Evolutionary conservation across 148 eudicot genomes (phyloP).

Genomic region (Heliosperma pusillum): DNA sequence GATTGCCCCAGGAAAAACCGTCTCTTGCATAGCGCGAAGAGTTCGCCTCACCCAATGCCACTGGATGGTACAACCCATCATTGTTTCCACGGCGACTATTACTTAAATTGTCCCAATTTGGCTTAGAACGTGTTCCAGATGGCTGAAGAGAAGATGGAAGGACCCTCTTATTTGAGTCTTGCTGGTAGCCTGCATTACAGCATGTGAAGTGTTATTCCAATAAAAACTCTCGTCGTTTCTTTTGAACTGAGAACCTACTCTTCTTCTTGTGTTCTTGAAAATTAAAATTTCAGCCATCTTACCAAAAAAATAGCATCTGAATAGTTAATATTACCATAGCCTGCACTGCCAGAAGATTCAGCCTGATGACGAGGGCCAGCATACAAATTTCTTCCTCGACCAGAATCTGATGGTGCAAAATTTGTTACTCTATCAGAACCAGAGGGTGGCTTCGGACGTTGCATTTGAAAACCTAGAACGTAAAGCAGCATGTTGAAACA

Average conservation of each 20-base stretch:
- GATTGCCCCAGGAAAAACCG: constrained; percentile 28
- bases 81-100: constrained; percentile 41
- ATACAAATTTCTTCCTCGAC: constrained; percentile 37
- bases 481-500: constrained; percentile 17
- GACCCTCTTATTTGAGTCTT: constrained; percentile 42
- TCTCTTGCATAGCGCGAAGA: constrained; percentile 33
- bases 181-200: constrained; percentile 30
- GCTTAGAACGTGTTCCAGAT: constrained; percentile 29
- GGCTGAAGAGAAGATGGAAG: constrained; percentile 55
- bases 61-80: constrained; percentile 34
- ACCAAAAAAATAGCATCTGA: neutral
- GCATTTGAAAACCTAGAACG: constrained; percentile 35
- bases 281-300: neutral
- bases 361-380: constrained; percentile 20
- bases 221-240: constrained; percentile 12
- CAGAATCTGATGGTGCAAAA: constrained; percentile 30
- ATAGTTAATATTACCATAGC: constrained; percentile 22
- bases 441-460: constrained; percentile 29
- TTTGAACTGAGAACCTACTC: constrained; percentile 1
- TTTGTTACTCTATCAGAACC: constrained; percentile 38
- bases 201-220: constrained; percentile 12
- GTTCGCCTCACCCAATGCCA: constrained; percentile 30
- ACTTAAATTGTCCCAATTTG: constrained; percentile 35
- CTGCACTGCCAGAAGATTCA: constrained; percentile 28
- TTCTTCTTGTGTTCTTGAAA: constrained; percentile 10